Evolutionary conservation across 2,329 filamentous ascomycete species (phyloP).

Genomic region (Colletotrichum falcatum): DNA sequence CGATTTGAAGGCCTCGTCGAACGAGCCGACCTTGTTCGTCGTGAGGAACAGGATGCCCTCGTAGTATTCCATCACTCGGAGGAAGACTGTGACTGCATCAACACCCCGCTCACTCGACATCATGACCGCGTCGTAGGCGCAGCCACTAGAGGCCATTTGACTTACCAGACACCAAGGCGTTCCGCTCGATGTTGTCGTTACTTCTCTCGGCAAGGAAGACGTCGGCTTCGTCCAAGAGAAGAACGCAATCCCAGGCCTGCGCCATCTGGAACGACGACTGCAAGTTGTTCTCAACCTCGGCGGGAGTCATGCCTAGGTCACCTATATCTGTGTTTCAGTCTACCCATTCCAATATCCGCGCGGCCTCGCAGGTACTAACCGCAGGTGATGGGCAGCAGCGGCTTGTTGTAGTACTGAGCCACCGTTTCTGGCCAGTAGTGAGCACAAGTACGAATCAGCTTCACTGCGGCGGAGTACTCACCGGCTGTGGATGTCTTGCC

Average conservation of each 20-base stretch:
- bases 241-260: conserved; percentile 37
- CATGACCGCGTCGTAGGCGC: conserved; percentile 20
- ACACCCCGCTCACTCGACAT: too few relatives aligned
- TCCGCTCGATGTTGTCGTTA: too few relatives aligned
- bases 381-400: not conserved
- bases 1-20: conserved; percentile 61
- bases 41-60: conserved; percentile 61
- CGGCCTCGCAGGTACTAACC: too few relatives aligned
- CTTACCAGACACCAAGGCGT: too few relatives aligned
- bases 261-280: conserved; percentile 31
- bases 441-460: not conserved
- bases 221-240: conserved; percentile 28
- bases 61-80: conserved; percentile 59
- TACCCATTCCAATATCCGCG: too few relatives aligned
- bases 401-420: not conserved
- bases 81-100: conserved; percentile 54
- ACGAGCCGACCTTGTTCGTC: conserved; percentile 57
- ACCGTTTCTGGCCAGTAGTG: conserved; percentile 5
- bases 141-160: too few relatives aligned
- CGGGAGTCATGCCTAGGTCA: conserved; percentile 39
- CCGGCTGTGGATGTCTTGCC: not conserved
- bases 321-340: too few relatives aligned
- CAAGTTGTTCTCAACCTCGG: conserved; percentile 37
- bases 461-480: not conserved
- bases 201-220: conserved; percentile 73